phyloP scores from a whole-genome alignment of 106 monocot genomes.

The Dendrobium chrysotoxum region DNA sequence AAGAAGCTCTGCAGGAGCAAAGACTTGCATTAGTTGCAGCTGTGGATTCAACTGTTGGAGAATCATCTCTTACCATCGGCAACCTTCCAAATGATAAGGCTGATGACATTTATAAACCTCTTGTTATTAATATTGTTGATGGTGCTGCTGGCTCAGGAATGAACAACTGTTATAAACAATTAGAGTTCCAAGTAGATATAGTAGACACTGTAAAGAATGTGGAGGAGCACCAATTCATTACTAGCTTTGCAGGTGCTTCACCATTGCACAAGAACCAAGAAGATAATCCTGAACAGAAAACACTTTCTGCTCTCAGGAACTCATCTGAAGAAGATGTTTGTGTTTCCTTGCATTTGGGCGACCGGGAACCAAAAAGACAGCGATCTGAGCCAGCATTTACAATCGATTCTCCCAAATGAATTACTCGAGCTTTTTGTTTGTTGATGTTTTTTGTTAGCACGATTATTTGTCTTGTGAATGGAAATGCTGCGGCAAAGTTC shows the following conservation, averaged over 20 bases:
- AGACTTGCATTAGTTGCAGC: conserved; percentile 35
- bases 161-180: background rate
- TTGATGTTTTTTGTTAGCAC: background rate
- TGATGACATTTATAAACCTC: conserved; percentile 62
- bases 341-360: conserved; percentile 68
- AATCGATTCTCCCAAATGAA: background rate
- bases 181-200: conserved; percentile 37
- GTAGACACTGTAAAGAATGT: conserved; percentile 26
- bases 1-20: conserved; percentile 75
- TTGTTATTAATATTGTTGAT: conserved; percentile 55
- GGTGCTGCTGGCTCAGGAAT: conserved; percentile 27
- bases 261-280: conserved; percentile 34
- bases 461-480: too few relatives aligned
- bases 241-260: conserved; percentile 48
- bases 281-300: conserved; percentile 23
- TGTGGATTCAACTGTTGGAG: conserved; percentile 45
- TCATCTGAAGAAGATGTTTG: conserved; percentile 60
- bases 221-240: conserved; percentile 86
- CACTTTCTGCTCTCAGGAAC: conserved; percentile 40
- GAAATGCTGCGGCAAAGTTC: too few relatives aligned
- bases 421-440: background rate
- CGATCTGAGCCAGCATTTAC: conserved; percentile 16
- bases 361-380: conserved; percentile 53
- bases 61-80: conserved; percentile 40
- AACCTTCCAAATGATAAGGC: conserved; percentile 44